Evolutionary conservation across 805 yeast genomes (phyloP).

Genomic region (Lachancea thermotolerans): DNA sequence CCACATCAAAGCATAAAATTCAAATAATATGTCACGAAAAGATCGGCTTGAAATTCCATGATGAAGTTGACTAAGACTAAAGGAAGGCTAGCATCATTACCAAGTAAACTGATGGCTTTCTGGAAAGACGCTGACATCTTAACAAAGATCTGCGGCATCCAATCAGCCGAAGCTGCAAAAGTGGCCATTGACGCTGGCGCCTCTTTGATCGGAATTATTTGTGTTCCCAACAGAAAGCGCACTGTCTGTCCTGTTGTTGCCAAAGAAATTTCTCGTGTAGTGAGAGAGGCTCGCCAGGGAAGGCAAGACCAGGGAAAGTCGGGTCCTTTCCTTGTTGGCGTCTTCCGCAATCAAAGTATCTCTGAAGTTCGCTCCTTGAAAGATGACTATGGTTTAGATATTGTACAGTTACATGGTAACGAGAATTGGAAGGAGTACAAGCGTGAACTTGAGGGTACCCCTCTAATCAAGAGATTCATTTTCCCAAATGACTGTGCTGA

Average conservation of each 20-base stretch:
- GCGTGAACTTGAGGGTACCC: slow-evolving; percentile 34
- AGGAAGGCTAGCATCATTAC: no score
- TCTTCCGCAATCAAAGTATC: slow-evolving; percentile 73
- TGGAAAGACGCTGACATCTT: not conserved
- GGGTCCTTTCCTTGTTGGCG: slow-evolving; percentile 81
- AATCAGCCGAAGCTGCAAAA: slow-evolving; percentile 60
- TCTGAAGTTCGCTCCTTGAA: slow-evolving; percentile 47
- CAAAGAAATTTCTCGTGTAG: slow-evolving; percentile 36
- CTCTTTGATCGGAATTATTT: slow-evolving; percentile 70
- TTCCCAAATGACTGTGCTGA: slow-evolving; percentile 47
- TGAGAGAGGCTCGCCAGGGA: slow-evolving; percentile 31
- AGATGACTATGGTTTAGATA: slow-evolving; percentile 49
- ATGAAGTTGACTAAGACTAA: no score
- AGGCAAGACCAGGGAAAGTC: slow-evolving; percentile 13
- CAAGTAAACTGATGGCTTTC: not conserved
- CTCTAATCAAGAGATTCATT: slow-evolving; percentile 65
- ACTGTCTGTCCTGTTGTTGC: slow-evolving; percentile 52
- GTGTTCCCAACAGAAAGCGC: slow-evolving; percentile 77
- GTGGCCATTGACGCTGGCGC: slow-evolving; percentile 68
- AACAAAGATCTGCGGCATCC: slow-evolving; percentile 82
- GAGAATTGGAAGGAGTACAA: slow-evolving; percentile 37
- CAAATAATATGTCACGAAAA: no score
- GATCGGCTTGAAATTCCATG: no score
- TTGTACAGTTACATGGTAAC: slow-evolving; percentile 85
- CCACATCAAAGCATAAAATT: no score